Conservation (phyloP, 345 rosid genomes). For the Bruguiera sexangula region DNA sequence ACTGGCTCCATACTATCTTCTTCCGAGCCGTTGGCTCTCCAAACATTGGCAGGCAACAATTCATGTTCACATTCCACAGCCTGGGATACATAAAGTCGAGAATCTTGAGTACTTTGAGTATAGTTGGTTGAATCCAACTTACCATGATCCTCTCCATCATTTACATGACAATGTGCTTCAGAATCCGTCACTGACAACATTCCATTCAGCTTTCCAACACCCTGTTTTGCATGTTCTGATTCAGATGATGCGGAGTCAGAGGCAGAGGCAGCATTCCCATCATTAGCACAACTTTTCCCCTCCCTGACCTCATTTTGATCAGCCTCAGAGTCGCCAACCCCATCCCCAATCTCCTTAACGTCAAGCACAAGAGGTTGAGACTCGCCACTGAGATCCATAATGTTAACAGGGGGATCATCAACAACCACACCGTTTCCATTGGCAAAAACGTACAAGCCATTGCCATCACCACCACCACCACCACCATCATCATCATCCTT, state of each 20-base stretch:
- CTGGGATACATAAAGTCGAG: not conserved
- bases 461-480: not conserved
- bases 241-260: not conserved
- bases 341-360: not conserved
- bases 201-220: not conserved
- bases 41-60: not conserved
- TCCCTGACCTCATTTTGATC: not conserved
- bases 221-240: not conserved
- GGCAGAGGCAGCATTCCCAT: not conserved
- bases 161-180: not conserved
- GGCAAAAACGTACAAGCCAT: constrained; percentile 15
- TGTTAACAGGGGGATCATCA: not conserved
- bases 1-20: not conserved
- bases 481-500: constrained; percentile 1
- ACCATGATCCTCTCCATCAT: not conserved
- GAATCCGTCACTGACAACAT: too few species aligned
- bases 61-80: not conserved
- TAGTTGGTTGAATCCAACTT: not conserved
- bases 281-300: not conserved
- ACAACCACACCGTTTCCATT: not conserved
- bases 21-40: not conserved
- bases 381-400: constrained; percentile 3
- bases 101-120: not conserved
- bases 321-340: not conserved
- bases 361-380: not conserved